Base-by-base conservation (phyloP, 768 basidiomycete genomes). In the Amanita muscaria region DNA sequence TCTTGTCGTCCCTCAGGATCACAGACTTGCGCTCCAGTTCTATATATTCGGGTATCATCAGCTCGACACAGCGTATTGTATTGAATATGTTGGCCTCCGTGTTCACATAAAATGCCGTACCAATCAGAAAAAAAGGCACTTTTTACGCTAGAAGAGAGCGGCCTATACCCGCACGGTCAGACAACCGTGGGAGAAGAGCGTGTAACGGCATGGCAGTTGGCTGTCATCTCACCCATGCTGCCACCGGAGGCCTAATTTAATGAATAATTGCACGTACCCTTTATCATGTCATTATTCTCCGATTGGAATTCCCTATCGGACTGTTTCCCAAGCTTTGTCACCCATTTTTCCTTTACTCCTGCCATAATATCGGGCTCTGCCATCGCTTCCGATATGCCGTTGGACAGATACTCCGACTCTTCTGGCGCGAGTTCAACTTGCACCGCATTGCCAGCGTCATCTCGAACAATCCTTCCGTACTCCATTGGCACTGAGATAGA, bases 381-480 rank as follows among this genome's bases (percentile, higher is more conserved):
- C 37, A 52, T n/a, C 47, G 29, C 49, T 29, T 51, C 52, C 22
- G 39, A 23, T 5, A 16, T 34, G n/a, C 42, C 40, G 18, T 34
- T 21, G 18, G 29, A 18, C 33, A 22, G 18, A n/a, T 69, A 27
- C n/a, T 31, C 69, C 23, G 72, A 69, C 16, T 74, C 72, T 32
- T 73, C 76, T 46, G 80, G 74, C 12, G 71, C 64, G 43, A 91
- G 55, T 55, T 88, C 79, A 32, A 92, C 68, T 37, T 76, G 70
- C 16, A 90, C 55, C 30, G 93, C 70, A 50, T 82, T 83, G 22
- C 92, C 92, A 2, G 73, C 66, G 29, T 71, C 79, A 60, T 93
- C 91, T 37, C 90, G 74, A 40, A 90, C 61, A 53, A 97, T 92
- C 56, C 79, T 75, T 23, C 90, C 92, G 57, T 77, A 83, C 1